Evolutionary conservation across 2,329 filamentous ascomycete species (phyloP).

Genomic region (Scedosporium apiospermum): DNA sequence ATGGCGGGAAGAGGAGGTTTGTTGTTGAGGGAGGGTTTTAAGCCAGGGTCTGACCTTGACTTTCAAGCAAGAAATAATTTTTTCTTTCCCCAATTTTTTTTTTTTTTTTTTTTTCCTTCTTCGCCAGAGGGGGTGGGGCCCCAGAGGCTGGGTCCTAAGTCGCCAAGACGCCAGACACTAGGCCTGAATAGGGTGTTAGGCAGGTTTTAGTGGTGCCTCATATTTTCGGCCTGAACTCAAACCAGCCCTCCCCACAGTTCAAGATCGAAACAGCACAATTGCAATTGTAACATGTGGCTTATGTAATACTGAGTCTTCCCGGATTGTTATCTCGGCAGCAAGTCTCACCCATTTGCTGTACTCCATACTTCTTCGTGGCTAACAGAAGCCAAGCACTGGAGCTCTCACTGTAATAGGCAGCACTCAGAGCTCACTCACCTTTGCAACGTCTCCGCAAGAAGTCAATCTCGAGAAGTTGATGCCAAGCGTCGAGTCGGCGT

Average conservation of each 20-base stretch:
- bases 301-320: neutral
- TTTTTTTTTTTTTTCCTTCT: slow-evolving; percentile 2
- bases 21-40: slow-evolving; percentile 7
- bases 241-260: too few species aligned
- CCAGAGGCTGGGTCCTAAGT: neutral
- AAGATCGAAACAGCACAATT: neutral
- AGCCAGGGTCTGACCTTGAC: neutral
- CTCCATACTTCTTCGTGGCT: neutral
- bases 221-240: neutral
- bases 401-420: neutral
- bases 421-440: neutral
- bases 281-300: neutral
- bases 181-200: neutral
- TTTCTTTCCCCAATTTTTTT: slow-evolving; percentile 3
- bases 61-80: neutral
- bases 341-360: too few species aligned
- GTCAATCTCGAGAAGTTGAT: neutral
- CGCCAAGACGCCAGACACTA: neutral
- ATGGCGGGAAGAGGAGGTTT: slow-evolving; percentile 10
- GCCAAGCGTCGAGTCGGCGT: neutral
- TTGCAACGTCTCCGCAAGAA: neutral
- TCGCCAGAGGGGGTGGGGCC: neutral
- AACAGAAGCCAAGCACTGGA: neutral
- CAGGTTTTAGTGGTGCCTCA: neutral
- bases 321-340: too few species aligned